Base-by-base conservation (phyloP, 176 grass and related monocot genomes). In the Avena atlantica region DNA sequence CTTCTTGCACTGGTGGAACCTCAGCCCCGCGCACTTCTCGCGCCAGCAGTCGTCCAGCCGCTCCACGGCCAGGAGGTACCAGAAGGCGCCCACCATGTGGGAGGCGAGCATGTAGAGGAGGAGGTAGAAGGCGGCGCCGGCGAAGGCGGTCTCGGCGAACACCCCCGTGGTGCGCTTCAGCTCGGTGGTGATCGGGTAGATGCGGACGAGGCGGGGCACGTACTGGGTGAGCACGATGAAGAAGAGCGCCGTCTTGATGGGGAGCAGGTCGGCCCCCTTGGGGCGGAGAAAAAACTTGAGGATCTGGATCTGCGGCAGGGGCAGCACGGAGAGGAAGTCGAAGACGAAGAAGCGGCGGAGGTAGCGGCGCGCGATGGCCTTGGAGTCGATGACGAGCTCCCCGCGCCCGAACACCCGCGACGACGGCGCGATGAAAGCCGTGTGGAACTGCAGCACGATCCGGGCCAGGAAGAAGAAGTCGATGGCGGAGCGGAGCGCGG, bases 321-420 rank as follows among this genome's bases (percentile, higher is more conserved):
- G 96, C 12, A 94, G 70, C 55, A 98, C 87, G 2, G 96, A 83
- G 4, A 98, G 84, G 16, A 98, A 40, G 88, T 98, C 96, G 4
- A 95, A 66, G 55, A 68, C 76, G 76, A 98, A 98, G 84, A 94
- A 94, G 0, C 93, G 75, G 1, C 65, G 50, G 4, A 98, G 61
- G 78, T 98, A 98, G 0, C 93, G 93, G 0, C 79, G 55, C 10
- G 90, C 96, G 51, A 98, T 98, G 57, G 90, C 81, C 5, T 20
- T 11, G 8, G 86, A 60, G 78, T 95, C 87, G 47, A 95, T 89
- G 3, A 98, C 93, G 1, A 98, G 93, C 83, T 98, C 96, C 11
- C 96, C 96, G 81, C 96, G 88, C 2, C 96, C 96, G 79, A 98
- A 98, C 58, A 95, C 96, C 40, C 93, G 78, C 19, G 96, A 98